Evolutionary conservation across 2,329 filamentous ascomycete species (phyloP).

Genomic region (Didymella pinodella): DNA sequence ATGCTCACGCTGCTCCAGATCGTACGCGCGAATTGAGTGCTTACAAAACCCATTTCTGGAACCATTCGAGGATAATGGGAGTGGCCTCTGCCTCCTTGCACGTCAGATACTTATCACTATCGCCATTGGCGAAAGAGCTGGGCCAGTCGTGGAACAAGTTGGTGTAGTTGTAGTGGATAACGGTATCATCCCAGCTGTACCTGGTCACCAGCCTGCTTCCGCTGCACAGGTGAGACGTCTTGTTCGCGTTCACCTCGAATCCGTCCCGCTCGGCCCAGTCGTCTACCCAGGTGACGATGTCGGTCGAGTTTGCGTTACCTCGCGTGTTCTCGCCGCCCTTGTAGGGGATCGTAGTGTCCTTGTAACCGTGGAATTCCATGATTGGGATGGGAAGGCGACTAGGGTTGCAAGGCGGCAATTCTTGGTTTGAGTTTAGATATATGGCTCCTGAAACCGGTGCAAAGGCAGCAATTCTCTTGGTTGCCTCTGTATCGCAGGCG

Average conservation of each 20-base stretch:
- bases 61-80: slow-evolving; percentile 44
- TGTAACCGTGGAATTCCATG: slow-evolving; percentile 56
- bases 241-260: slow-evolving; percentile 35
- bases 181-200: slow-evolving; percentile 41
- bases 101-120: slow-evolving; percentile 36
- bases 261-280: slow-evolving; percentile 52
- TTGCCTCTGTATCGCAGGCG: slow-evolving; percentile 56
- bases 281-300: slow-evolving; percentile 43
- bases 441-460: slow-evolving; percentile 58
- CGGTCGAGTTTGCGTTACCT: slow-evolving; percentile 29
- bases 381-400: slow-evolving; percentile 48
- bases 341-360: slow-evolving; percentile 54
- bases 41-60: slow-evolving; percentile 38
- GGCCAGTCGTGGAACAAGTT: slow-evolving; percentile 56
- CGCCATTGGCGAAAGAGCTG: slow-evolving; percentile 40
- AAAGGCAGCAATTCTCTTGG: slow-evolving; percentile 59
- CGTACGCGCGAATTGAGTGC: not conserved
- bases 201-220: slow-evolving; percentile 38
- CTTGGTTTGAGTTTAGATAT: slow-evolving; percentile 47
- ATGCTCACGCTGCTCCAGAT: not conserved
- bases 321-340: slow-evolving; percentile 43
- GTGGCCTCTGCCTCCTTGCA: slow-evolving; percentile 44
- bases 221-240: slow-evolving; percentile 40
- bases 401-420: slow-evolving; percentile 39
- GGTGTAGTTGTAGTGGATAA: slow-evolving; percentile 52